Conservation (phyloP, 2,329 filamentous ascomycete genomes). For the Lecanicillium sp. region DNA sequence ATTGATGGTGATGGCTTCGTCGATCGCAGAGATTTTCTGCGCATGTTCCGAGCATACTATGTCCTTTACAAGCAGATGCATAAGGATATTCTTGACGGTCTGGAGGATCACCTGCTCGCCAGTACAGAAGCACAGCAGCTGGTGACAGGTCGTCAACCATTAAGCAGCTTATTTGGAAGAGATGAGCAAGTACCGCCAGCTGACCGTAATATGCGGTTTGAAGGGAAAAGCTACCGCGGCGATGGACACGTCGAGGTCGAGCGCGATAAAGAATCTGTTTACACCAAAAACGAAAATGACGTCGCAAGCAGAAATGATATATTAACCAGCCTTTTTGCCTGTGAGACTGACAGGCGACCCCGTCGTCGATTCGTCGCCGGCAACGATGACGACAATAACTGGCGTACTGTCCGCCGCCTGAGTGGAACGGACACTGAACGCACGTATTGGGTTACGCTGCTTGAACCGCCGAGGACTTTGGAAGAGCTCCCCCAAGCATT, state of each 20-base stretch:
- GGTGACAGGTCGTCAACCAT: slow-evolving; percentile 63
- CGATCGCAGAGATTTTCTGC: slow-evolving; percentile 75
- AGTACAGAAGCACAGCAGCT: slow-evolving; percentile 70
- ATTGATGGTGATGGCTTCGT: slow-evolving; percentile 83
- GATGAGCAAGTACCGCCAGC: slow-evolving; percentile 59
- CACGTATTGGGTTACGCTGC: slow-evolving; percentile 33
- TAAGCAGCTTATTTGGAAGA: slow-evolving; percentile 67
- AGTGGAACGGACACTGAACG: slow-evolving; percentile 24
- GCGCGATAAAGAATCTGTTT: slow-evolving; percentile 46
- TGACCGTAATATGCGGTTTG: slow-evolving; percentile 46
- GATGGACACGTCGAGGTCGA: slow-evolving; percentile 58
- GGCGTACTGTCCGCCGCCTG: slow-evolving; percentile 23
- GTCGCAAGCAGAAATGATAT: slow-evolving; percentile 52
- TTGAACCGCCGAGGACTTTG: slow-evolving; percentile 36
- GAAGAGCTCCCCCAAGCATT: slow-evolving; percentile 34
- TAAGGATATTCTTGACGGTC: slow-evolving; percentile 67
- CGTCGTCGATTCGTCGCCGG: slow-evolving; percentile 20
- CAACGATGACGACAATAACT: slow-evolving; percentile 25
- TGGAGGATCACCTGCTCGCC: slow-evolving; percentile 70
- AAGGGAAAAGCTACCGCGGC: slow-evolving; percentile 56
- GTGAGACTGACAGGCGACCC: slow-evolving; percentile 20
- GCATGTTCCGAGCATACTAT: slow-evolving; percentile 90
- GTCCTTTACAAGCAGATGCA: slow-evolving; percentile 85
- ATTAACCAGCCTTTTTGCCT: slow-evolving; percentile 44
- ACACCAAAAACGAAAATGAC: slow-evolving; percentile 53